Percentiles rank a stretch among this genome's conserved stretches.
phyloP scores from a whole-genome alignment of 2,329 filamentous ascomycete genomes.

The Neonectria punicea region DNA sequence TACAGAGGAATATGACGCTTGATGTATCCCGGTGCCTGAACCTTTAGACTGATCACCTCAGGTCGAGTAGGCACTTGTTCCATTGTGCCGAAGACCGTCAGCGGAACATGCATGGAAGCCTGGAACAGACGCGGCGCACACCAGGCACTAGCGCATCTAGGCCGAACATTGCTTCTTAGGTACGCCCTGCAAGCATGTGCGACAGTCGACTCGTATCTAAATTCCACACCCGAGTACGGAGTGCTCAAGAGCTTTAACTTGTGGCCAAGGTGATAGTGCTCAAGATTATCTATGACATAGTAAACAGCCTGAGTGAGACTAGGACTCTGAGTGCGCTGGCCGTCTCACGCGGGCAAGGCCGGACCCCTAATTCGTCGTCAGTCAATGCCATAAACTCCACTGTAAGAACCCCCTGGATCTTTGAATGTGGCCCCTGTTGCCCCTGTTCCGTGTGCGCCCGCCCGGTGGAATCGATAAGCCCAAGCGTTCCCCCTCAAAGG shows the following conservation, averaged over 20 bases:
- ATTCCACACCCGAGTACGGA: not conserved
- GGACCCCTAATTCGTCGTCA: not conserved
- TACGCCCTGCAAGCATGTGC: no score
- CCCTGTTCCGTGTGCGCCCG: slow-evolving; percentile 4
- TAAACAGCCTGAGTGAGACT: not conserved
- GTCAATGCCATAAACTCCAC: slow-evolving; percentile 1
- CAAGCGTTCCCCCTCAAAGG: slow-evolving; percentile 21
- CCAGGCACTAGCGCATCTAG: slow-evolving; percentile 1
- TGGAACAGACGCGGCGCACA: not conserved
- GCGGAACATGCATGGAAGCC: slow-evolving; percentile 2
- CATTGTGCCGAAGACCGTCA: not conserved
- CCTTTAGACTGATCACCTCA: not conserved
- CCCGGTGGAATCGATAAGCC: slow-evolving; percentile 39
- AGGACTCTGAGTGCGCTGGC: not conserved
- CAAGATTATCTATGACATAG: not conserved
- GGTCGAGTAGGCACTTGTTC: not conserved
- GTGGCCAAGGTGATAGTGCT: not conserved
- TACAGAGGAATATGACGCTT: not conserved
- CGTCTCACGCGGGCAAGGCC: not conserved
- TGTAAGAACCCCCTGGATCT: not conserved
- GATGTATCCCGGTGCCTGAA: not conserved
- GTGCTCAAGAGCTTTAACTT: not conserved
- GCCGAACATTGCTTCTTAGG: not conserved
- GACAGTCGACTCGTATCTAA: not conserved
- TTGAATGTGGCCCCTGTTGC: not conserved